Evolutionary conservation across 1,284 basidiomycete genomes (phyloP), one percentile per base, ranked within the genome.

Genomic region (Exsudoporus floridanus): DNA sequence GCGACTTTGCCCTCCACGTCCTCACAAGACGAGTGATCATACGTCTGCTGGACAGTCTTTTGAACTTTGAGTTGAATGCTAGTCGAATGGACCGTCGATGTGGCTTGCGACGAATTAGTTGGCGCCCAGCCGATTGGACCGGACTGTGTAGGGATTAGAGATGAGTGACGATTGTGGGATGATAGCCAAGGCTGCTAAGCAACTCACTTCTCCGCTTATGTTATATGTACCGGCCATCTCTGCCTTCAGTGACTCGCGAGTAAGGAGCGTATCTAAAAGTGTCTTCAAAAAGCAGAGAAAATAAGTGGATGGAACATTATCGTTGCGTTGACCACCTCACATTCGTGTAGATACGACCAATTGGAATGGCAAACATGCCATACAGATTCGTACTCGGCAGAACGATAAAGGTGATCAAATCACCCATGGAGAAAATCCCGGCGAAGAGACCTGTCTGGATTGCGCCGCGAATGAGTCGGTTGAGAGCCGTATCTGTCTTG

Each of bases 401-500:
- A 38, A 50, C 33, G 18, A 73, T 45, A 60, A 78, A 79, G 10
- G 72, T 70, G 52, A 76, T 69, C 43, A 78, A 55, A 53, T 77
- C 74, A 4, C 67, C 72, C 18, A 77, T 46, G 8, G 77, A 73
- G 53, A 79, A 79, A 9, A 78, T 64, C 0, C 69, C 71, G 4
- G 71, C 73, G 46, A 79, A 78, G 6, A 79, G 56, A 28, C 70
- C 72, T 4, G 77, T 79, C 52, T 77, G 77, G 19, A 80, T 61
- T 10, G 76, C 75, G 21, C 75, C 75, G 21, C 76, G 71, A 53
- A 77, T 78, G 6, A 79, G 66, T 35, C 73, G 70, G 52, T 76
- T 73, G 47, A 80, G 70, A 30, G 77, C 69, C 0, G 67, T 73
- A 46, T 80, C 77, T 6, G 74, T 80, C 48, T 60, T 70, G 27